Conservation (phyloP, 2,329 filamentous ascomycete genomes). For the Dactylellina cionopaga region DNA sequence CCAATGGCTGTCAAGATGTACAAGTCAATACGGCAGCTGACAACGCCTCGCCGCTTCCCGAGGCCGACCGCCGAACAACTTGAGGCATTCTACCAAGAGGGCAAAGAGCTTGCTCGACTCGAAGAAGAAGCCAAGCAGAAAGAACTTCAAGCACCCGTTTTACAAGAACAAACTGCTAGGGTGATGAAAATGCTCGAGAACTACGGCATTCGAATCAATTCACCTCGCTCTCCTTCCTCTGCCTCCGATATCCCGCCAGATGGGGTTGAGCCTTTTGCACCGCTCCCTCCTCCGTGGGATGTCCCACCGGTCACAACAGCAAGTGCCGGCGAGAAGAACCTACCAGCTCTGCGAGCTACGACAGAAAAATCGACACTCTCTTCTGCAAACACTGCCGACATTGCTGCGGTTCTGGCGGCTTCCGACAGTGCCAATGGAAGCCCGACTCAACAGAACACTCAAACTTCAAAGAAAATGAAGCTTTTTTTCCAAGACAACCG, state of each 20-base stretch:
- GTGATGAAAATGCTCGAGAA: too few species aligned
- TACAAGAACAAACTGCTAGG: too few species aligned
- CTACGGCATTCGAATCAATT: slow-evolving; percentile 7
- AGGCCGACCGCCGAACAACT: slow-evolving; percentile 40
- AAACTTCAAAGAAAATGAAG: slow-evolving; percentile 27
- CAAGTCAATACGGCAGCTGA: slow-evolving; percentile 18
- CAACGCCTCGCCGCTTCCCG: slow-evolving; percentile 25
- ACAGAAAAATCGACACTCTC: slow-evolving; percentile 18
- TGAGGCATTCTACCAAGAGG: slow-evolving; percentile 38
- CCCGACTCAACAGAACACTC: not conserved
- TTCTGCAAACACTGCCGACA: slow-evolving; percentile 15
- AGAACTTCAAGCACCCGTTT: not conserved
- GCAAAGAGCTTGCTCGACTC: slow-evolving; percentile 41
- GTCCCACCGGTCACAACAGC: not conserved
- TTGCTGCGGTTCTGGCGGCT: slow-evolving; percentile 8
- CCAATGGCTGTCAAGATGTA: slow-evolving; percentile 31
- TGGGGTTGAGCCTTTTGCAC: too few species aligned
- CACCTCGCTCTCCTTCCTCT: not conserved
- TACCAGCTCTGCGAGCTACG: slow-evolving; percentile 13
- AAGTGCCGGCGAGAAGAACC: not conserved
- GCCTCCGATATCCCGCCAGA: not conserved
- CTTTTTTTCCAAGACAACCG: slow-evolving; percentile 40
- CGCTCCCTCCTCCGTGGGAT: too few species aligned
- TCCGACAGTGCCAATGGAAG: slow-evolving; percentile 11
- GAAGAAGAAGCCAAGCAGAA: slow-evolving; percentile 28